Base-by-base conservation (phyloP, 495 filamentous ascomycete genomes). In the Xylaria scruposa region DNA sequence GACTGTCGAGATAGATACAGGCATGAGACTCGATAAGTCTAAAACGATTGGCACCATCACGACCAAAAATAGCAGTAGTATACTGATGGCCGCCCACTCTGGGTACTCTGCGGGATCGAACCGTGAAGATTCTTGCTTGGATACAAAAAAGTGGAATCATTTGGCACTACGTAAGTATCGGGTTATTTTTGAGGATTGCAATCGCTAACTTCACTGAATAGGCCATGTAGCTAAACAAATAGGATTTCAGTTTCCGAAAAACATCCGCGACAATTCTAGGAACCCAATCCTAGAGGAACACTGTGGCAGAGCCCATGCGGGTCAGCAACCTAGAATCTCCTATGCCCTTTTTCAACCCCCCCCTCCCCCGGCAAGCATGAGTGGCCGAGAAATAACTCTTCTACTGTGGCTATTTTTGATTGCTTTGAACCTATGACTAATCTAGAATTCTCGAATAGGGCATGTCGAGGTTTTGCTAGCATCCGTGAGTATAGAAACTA, bases 391-490 rank as follows among this genome's bases (percentile, higher is more conserved):
- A 3, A 53, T 2, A 7, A 24, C 0, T 53, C 9, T 26, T 12
- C 49, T 24, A 21, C n/a, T 53, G 2, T 13, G 29, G 3, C 29
- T 3, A 53, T 24, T 53, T 10, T 53, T 13, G 13, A 0, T 53
- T 53, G 3, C 49, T 13, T 8, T 53, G 12, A n/a, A 59, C 38
- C 10, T 0, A 26, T 4, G 17, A 44, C 60, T 63, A 13, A 63
- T n/a, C 15, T 29, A 7, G 44, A 3, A 24, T 24, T 44, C 21
- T 1, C 21, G 9, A 40, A 33, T 19, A 0, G 76, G 76, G 1
- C 76, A 78, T 13, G 77, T 78, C 0, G 77, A 78, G n/a, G 71
- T 78, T 7, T 59, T 78, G 10, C 73, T 78, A 0, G 75, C 69
- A 3, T 59, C 63, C 0, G 67, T 60, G n/a, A 60, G 67, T 69